Conservation (phyloP, 495 filamentous ascomycete genomes). For the Xylaria flabelliformis region DNA sequence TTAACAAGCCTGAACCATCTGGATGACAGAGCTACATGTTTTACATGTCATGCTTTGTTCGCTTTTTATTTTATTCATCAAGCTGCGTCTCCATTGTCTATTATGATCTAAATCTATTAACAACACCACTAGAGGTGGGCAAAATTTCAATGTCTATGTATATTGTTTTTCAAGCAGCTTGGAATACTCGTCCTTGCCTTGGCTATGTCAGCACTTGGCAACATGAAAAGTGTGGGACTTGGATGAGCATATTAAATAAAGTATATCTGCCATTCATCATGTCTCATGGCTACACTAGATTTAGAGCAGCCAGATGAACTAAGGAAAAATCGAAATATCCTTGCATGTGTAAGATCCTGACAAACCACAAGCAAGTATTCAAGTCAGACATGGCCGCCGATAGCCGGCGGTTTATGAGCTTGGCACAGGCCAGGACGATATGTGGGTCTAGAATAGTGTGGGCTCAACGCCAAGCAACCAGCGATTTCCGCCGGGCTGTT, state of each 20-base stretch:
- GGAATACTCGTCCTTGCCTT: not conserved
- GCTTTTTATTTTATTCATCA: not conserved
- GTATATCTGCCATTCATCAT: not conserved
- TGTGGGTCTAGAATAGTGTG: not conserved
- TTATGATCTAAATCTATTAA: not conserved
- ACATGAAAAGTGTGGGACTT: not conserved
- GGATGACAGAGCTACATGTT: not conserved
- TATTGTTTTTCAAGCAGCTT: not conserved
- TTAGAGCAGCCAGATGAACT: not conserved
- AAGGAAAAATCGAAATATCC: not conserved
- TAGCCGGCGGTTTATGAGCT: not conserved
- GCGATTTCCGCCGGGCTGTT: conserved; percentile 20
- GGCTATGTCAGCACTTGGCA: not conserved
- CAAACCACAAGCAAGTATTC: not conserved
- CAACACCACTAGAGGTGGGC: not conserved
- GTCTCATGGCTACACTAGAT: not conserved
- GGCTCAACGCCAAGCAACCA: not conserved
- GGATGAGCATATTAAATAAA: not conserved
- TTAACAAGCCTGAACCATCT: not conserved
- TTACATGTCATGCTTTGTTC: not conserved
- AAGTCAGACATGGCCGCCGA: conserved; percentile 7
- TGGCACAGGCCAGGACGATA: not conserved
- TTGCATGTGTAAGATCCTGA: not conserved
- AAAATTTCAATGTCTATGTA: not conserved
- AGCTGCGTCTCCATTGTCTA: too few species aligned